phyloP scores from a whole-genome alignment of 1,284 basidiomycete species.

The Trametes pubescens region DNA sequence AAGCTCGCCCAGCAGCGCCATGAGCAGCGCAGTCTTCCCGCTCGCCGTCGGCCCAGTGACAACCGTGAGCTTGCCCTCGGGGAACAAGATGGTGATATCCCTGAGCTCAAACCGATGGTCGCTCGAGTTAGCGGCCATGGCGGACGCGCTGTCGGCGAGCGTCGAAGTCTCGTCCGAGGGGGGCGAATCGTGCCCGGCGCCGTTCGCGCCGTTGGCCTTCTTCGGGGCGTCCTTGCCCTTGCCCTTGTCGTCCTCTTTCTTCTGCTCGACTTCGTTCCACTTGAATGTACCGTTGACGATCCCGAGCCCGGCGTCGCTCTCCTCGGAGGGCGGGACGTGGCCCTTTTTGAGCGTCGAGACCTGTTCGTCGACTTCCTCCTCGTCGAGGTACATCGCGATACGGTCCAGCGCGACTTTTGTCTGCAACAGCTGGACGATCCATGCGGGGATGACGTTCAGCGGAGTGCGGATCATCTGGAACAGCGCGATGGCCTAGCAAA shows the following conservation, averaged over 20 bases:
- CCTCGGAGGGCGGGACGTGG: conserved; percentile 36
- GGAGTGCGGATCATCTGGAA: conserved; percentile 79
- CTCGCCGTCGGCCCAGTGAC: conserved; percentile 80
- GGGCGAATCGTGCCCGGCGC: neutral
- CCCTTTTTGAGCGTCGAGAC: conserved; percentile 48
- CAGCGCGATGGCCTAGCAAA: conserved; percentile 67
- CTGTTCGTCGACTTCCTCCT: conserved; percentile 71
- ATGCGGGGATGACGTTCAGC: conserved; percentile 73
- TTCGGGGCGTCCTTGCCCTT: conserved; percentile 36
- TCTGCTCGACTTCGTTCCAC: conserved; percentile 70
- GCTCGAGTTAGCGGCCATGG: conserved; percentile 31
- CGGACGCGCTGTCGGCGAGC: conserved; percentile 33
- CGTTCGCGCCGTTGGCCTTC: conserved; percentile 5
- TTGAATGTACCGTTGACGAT: conserved; percentile 72
- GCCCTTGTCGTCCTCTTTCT: conserved; percentile 43
- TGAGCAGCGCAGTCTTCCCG: conserved; percentile 82
- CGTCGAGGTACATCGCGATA: conserved; percentile 81
- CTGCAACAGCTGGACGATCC: conserved; percentile 68
- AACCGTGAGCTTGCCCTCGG: conserved; percentile 69
- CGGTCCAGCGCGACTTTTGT: conserved; percentile 81
- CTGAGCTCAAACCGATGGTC: conserved; percentile 68
- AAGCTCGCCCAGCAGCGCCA: conserved; percentile 74
- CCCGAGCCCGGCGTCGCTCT: conserved; percentile 59
- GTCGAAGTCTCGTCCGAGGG: conserved; percentile 37
- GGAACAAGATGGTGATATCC: conserved; percentile 74